Evolutionary conservation across 345 rosid genomes (phyloP).

Genomic region (Gossypium mustelinum): DNA sequence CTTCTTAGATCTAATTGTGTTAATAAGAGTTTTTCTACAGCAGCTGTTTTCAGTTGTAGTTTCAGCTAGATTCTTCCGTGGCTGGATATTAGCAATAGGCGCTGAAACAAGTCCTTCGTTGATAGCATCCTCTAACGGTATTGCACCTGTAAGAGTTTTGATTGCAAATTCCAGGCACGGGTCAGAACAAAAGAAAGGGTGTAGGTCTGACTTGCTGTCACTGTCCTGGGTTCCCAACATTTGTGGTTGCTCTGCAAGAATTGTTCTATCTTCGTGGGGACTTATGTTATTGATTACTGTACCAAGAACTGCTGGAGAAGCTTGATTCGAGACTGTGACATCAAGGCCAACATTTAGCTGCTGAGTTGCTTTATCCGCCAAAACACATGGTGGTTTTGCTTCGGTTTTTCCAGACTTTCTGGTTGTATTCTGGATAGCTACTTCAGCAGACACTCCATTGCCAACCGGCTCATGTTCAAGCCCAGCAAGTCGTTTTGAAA

Average conservation of each 20-base stretch:
- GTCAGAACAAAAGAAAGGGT: conserved; percentile 24
- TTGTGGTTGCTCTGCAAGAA: conserved; percentile 17
- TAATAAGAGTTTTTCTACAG: neutral
- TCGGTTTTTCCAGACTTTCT: neutral
- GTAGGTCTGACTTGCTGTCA: conserved; percentile 22
- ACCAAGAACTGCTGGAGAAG: neutral
- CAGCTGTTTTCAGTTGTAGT: conserved; percentile 13
- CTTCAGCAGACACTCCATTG: neutral
- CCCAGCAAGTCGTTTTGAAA: conserved; percentile 24
- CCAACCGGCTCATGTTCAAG: conserved; percentile 24
- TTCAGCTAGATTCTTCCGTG: conserved; percentile 14
- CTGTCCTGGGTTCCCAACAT: conserved; percentile 10
- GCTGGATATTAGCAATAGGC: conserved; percentile 18
- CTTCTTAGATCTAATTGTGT: conserved; percentile 13
- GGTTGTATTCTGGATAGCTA: conserved; percentile 7
- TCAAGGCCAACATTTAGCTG: conserved; percentile 11
- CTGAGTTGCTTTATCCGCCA: conserved; percentile 22
- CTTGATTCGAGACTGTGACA: neutral
- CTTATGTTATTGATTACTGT: conserved; percentile 16
- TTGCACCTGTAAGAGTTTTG: conserved; percentile 29
- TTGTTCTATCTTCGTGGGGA: conserved; percentile 12
- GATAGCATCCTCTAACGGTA: conserved; percentile 19
- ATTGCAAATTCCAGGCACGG: conserved; percentile 34
- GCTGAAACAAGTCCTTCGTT: conserved; percentile 14
- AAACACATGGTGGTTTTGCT: neutral